A percentile compares a stretch with the other conserved stretches of the same genome.
These are phyloP conservation scores for Salix udensis DNA, from an alignment of 345 rosid genomes.

Conservation along the genomic window DNA sequence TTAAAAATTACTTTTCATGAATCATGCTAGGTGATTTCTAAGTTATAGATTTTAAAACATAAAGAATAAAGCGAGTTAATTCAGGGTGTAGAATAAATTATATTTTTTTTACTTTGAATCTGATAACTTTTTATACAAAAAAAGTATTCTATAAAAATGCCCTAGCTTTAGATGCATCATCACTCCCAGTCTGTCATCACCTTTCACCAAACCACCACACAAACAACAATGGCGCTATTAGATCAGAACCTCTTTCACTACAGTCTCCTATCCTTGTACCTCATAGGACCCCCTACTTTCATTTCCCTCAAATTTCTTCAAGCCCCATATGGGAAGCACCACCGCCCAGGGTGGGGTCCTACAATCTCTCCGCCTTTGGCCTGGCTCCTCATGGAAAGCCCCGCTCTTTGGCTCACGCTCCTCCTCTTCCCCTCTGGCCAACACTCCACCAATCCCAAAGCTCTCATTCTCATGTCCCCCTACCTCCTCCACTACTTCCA, in stretches of 20 bases:
- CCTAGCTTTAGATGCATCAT: not conserved
- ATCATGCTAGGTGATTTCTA: too few species aligned
- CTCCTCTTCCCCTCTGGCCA: constrained; percentile 67
- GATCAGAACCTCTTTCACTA: constrained; percentile 49
- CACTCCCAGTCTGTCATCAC: too few species aligned
- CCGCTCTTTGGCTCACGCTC: constrained; percentile 68
- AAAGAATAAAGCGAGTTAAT: too few species aligned
- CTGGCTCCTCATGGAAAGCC: constrained; percentile 96
- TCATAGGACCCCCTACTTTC: constrained; percentile 66
- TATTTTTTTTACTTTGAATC: too few species aligned
- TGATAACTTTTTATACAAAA: too few species aligned
- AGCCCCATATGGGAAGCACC: constrained; percentile 94
- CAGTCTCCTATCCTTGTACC: constrained; percentile 50
- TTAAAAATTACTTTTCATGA: too few species aligned
- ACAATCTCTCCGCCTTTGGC: constrained; percentile 64
- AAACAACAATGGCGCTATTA: constrained; percentile 16
- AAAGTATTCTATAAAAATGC: too few species aligned
- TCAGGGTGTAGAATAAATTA: too few species aligned
- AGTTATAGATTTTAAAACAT: too few species aligned
- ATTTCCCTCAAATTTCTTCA: constrained; percentile 59
- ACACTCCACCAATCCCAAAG: constrained; percentile 49
- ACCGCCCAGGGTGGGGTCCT: constrained; percentile 91
- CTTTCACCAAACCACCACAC: not conserved
- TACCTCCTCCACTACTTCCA: constrained; percentile 78
- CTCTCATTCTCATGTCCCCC: constrained; percentile 56